Evolutionary conservation across 345 rosid genomes (phyloP).

Genomic region (Salix brachista): DNA sequence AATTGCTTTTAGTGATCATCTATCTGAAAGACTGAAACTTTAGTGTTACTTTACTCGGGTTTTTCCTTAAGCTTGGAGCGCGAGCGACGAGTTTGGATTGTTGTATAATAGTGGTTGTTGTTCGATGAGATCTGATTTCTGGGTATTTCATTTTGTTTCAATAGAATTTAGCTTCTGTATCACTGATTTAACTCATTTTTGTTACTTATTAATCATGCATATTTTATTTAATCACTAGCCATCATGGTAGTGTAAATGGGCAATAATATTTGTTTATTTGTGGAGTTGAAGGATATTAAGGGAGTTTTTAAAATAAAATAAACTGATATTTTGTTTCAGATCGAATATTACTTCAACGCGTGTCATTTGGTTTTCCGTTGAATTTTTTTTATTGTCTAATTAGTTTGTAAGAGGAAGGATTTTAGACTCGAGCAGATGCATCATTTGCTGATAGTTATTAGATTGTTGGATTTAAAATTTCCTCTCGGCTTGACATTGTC

Average conservation of each 20-base stretch:
- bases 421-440: neutral
- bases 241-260: neutral
- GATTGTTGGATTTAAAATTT: neutral
- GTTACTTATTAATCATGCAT: neutral
- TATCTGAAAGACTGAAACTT: neutral
- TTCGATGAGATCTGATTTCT: conserved; percentile 9
- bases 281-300: neutral
- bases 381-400: too few relatives aligned
- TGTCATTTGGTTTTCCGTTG: neutral
- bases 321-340: neutral
- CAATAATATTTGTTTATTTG: neutral
- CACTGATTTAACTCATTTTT: neutral
- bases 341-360: neutral
- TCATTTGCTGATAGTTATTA: neutral
- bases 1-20: neutral
- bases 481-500: neutral
- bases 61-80: neutral
- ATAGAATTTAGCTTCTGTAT: neutral
- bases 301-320: too few relatives aligned
- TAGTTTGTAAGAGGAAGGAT: neutral
- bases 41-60: neutral
- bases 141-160: neutral
- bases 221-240: neutral
- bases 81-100: neutral
- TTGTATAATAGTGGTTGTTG: neutral